Evolutionary conservation across 441 rosid genomes (phyloP), one percentile per base, ranked within the genome.

Genomic region (Isatis lusitanica): DNA sequence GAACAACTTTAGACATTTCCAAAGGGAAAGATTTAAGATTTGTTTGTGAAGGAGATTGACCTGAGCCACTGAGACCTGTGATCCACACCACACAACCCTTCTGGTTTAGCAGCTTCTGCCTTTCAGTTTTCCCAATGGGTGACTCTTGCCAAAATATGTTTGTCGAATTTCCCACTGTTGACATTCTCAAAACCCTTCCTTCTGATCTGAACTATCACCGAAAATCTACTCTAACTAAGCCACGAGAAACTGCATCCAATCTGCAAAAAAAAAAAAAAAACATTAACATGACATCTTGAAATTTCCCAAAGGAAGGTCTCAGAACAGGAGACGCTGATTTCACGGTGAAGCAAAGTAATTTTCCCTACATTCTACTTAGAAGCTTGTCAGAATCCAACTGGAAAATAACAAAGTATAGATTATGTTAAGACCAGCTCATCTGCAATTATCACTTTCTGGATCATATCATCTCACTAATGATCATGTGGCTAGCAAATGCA

Each of bases 11-110:
- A 6, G 31, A 35, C 52, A 57, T 11, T 44, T 35, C n/a, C n/a
- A 72, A 63, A 38, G 15, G 21, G 31, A 7, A 69, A 61, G 9
- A 8, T 26, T 26, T 30, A 26, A 47, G 51, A 68, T 1, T 52
- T 7, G n/a, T n/a, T 9, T 63, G 10, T 52, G 28, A 58, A 42
- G 57, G 33, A 42, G 51, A 64, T 58, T 77, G 71, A 93, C 95
- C 98, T 85, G 97, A 94, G 79, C 96, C 97, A 63, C 98, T 94
- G 21, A 94, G 96, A 28, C 97, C 98, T 1, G 98, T 94, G 72
- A 94, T 88, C 98, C 98, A 94, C 40, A 94, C 86, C 60, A 90
- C 93, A 74, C 97, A 90, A 12, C 97, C 96, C 80, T 85, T 90
- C 74, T 94, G 98, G 70, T 91, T 71, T n/a, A 94, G 82, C 53